Conservation (phyloP, 139 green algal genomes). For the Zygnema circumcarinatum region DNA sequence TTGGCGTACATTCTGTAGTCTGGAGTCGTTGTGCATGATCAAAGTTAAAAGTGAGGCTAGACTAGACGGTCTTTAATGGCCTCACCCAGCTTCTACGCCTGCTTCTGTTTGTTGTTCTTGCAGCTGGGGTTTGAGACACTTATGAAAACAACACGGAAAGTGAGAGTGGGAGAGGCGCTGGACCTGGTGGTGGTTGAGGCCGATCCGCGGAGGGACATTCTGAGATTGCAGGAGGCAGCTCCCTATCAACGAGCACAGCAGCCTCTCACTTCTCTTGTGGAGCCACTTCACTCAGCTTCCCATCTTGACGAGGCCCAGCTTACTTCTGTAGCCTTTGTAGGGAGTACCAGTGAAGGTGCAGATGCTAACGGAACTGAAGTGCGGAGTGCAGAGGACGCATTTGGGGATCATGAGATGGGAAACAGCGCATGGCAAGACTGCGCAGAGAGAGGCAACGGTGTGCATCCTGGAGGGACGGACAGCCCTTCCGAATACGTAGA, state of each 20-base stretch:
- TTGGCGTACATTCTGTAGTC: too few relatives aligned
- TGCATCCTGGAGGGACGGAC: background rate
- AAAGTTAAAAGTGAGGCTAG: too few relatives aligned
- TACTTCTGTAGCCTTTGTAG: background rate
- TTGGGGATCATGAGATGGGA: background rate
- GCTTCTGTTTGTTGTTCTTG: too few relatives aligned
- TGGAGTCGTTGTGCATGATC: too few relatives aligned
- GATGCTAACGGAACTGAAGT: background rate
- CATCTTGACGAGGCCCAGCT: too few relatives aligned
- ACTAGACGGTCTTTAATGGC: too few relatives aligned
- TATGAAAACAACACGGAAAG: slow-evolving; percentile 27
- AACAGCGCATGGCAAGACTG: background rate
- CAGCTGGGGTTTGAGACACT: slow-evolving; percentile 51
- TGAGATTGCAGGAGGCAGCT: slow-evolving; percentile 14
- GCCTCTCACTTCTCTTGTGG: background rate
- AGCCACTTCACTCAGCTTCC: too few relatives aligned
- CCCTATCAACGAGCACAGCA: background rate
- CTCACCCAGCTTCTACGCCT: too few relatives aligned
- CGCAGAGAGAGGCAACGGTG: background rate
- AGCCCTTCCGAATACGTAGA: background rate
- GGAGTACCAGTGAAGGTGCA: background rate
- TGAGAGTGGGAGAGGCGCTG: slow-evolving; percentile 18
- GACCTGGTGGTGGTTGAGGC: slow-evolving; percentile 19
- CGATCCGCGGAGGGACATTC: slow-evolving; percentile 17
- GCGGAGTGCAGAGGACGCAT: background rate